Evolutionary conservation across 257 asterid species (phyloP).

Genomic region (Lantana camara): DNA sequence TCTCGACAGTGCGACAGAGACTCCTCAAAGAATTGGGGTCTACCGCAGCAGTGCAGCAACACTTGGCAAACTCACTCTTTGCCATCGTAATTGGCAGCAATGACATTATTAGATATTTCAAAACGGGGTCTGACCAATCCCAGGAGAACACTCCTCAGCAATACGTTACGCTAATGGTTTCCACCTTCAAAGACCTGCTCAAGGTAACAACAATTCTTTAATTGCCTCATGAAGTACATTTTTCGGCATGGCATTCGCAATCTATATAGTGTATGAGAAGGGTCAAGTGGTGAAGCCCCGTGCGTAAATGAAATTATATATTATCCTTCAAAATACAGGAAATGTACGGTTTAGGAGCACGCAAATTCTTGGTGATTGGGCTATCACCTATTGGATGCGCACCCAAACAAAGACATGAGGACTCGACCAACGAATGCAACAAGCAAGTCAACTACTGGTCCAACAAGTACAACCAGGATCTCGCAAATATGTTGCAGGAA

Average conservation of each 20-base stretch:
- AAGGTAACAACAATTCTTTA: too few relatives aligned
- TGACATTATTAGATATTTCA: conserved; percentile 59
- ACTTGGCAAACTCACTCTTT: conserved; percentile 61
- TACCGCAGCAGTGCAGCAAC: conserved; percentile 39
- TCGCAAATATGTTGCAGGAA: conserved; percentile 43
- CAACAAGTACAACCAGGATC: conserved; percentile 49
- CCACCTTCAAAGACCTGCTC: conserved; percentile 50
- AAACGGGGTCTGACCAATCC: conserved; percentile 8
- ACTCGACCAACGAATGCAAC: conserved; percentile 51
- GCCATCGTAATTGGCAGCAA: conserved; percentile 77
- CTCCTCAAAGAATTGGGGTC: conserved; percentile 46
- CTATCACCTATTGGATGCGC: conserved; percentile 64
- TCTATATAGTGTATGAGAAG: too few relatives aligned
- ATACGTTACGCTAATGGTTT: conserved; percentile 57
- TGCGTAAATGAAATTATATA: too few relatives aligned
- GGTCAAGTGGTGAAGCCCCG: too few relatives aligned
- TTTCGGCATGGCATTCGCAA: too few relatives aligned
- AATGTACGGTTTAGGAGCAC: conserved; percentile 60
- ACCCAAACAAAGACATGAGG: conserved; percentile 48
- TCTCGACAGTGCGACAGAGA: conserved; percentile 39
- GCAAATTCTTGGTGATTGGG: conserved; percentile 52
- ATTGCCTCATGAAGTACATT: too few relatives aligned
- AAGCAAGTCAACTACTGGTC: conserved; percentile 52
- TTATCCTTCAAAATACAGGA: conserved; percentile 36
- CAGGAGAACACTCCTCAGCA: conserved; percentile 47